These are phyloP conservation scores for Gigaspora rosea DNA, from an alignment of 192 early-diverging fungal species.

Conservation along the genomic window DNA sequence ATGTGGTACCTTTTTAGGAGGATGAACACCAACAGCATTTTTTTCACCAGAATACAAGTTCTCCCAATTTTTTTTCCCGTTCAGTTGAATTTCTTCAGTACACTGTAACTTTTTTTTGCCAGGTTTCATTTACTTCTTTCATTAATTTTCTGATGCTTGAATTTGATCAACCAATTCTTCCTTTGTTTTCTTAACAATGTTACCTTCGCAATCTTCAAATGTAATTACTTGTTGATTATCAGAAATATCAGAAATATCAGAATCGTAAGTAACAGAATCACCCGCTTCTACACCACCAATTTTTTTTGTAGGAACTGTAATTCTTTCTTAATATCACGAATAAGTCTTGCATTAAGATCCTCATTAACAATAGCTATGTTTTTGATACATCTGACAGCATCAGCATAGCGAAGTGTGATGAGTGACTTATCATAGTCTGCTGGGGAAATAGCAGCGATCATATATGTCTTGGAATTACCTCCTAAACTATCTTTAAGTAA, in stretches of 20 bases:
- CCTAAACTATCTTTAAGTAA: constrained; percentile 81
- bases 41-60: constrained; percentile 78
- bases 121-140: constrained; percentile 77
- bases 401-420: constrained; percentile 86
- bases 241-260: constrained; percentile 34
- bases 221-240: constrained; percentile 41
- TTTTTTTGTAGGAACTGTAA: constrained; percentile 63
- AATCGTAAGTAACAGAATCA: constrained; percentile 27
- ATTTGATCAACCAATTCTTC: constrained; percentile 76
- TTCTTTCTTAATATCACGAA: constrained; percentile 84
- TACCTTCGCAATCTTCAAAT: constrained; percentile 48
- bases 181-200: constrained; percentile 49
- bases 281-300: constrained; percentile 36
- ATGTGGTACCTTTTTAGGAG: constrained; percentile 79
- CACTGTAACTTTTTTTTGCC: constrained; percentile 77
- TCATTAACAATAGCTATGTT: constrained; percentile 92
- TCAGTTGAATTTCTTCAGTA: constrained; percentile 71
- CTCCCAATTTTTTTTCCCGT: constrained; percentile 72
- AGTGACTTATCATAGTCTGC: constrained; percentile 77
- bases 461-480: constrained; percentile 81
- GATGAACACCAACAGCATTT: constrained; percentile 69
- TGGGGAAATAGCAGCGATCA: constrained; percentile 80
- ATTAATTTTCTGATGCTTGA: constrained; percentile 81
- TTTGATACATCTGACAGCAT: constrained; percentile 88
- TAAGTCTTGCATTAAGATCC: constrained; percentile 73